Percentiles rank a stretch among this genome's conserved stretches.
Conservation (phyloP, 2,329 filamentous ascomycete species). For the Zymoseptoria pseudotritici region DNA sequence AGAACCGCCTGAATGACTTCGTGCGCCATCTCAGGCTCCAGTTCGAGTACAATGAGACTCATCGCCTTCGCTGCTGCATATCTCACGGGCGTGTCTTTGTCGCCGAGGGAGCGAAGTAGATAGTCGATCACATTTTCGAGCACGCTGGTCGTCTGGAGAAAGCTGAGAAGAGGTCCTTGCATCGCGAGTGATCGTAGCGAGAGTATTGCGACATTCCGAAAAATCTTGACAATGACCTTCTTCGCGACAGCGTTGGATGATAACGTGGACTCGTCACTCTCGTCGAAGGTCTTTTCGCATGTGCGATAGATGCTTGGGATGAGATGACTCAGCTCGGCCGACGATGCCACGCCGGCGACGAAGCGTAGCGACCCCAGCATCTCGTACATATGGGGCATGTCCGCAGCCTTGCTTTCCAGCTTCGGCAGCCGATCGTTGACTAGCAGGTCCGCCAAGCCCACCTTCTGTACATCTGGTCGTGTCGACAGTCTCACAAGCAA, state of each 20-base stretch:
- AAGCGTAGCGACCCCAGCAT: conserved; percentile 75
- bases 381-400: conserved; percentile 50
- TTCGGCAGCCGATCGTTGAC: conserved; percentile 62
- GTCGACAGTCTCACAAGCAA: conserved; percentile 76
- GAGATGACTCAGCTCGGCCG: conserved; percentile 63
- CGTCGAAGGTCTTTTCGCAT: conserved; percentile 52
- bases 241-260: conserved; percentile 69
- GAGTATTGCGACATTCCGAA: conserved; percentile 65
- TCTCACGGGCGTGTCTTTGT: conserved; percentile 85
- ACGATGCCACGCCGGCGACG: conserved; percentile 64
- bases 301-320: conserved; percentile 59
- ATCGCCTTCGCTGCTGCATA: conserved; percentile 88
- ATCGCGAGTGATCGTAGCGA: conserved; percentile 41
- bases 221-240: conserved; percentile 78
- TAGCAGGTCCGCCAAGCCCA: conserved; percentile 62
- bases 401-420: conserved; percentile 32
- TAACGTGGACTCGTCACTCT: conserved; percentile 48
- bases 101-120: conserved; percentile 68
- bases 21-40: conserved; percentile 71
- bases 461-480: conserved; percentile 76
- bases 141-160: conserved; percentile 32
- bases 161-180: conserved; percentile 21
- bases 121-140: conserved; percentile 77
- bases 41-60: conserved; percentile 73
- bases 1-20: conserved; percentile 85